phyloP scores from a whole-genome alignment of 257 asterid genomes.

The Jacaranda mimosifolia region DNA sequence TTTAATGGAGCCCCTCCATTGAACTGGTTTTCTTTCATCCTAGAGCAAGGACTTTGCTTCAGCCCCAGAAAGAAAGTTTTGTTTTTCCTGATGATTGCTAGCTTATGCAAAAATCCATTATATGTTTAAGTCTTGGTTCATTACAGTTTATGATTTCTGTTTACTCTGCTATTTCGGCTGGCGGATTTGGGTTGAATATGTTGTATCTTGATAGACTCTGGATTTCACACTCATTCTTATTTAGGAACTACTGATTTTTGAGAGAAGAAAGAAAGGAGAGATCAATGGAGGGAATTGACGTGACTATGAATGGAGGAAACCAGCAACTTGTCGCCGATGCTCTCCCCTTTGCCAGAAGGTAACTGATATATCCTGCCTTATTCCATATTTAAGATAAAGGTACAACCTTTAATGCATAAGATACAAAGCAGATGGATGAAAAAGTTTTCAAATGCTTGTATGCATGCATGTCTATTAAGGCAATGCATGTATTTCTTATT shows the following conservation, averaged over 20 bases:
- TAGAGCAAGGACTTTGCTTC: not conserved
- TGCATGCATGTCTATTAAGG: not conserved
- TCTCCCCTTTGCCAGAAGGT: constrained; percentile 67
- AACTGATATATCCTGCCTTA: not conserved
- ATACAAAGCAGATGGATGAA: not conserved
- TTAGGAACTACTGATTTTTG: not conserved
- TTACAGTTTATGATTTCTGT: not conserved
- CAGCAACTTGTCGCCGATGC: constrained; percentile 45
- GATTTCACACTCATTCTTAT: not conserved
- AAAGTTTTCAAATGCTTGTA: not conserved
- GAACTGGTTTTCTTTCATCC: not conserved
- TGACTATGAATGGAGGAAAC: constrained; percentile 42
- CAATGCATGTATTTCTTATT: not conserved
- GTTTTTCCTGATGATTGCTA: not conserved
- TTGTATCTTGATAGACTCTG: not conserved
- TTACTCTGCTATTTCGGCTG: not conserved
- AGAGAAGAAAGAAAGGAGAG: constrained; percentile 33
- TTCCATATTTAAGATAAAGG: not conserved
- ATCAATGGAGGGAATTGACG: constrained; percentile 31
- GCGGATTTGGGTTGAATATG: not conserved
- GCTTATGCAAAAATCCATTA: not conserved
- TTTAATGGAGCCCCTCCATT: not conserved
- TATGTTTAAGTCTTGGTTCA: not conserved
- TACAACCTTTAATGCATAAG: not conserved
- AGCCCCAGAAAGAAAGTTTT: not conserved